Percentiles rank a stretch among this genome's conserved stretches.
Conservation (phyloP, 805 yeast species). For the Candida palmyrensis region DNA sequence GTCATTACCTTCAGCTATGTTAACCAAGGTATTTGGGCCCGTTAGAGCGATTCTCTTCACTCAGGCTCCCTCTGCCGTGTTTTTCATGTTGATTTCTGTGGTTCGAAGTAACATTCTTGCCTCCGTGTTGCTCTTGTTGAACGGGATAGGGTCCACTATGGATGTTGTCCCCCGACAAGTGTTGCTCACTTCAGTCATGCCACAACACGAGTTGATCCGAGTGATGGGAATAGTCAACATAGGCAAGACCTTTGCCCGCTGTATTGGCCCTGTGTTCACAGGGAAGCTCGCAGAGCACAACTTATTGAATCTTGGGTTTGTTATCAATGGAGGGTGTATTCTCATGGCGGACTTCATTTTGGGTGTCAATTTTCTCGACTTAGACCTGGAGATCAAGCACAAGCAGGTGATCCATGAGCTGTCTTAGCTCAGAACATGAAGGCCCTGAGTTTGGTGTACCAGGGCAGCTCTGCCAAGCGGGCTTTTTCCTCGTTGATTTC, state of each 20-base stretch:
- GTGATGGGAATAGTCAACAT: slow-evolving; percentile 85
- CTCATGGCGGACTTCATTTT: slow-evolving; percentile 45
- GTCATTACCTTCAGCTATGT: slow-evolving; percentile 69
- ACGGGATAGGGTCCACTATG: slow-evolving; percentile 69
- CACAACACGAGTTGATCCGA: slow-evolving; percentile 58
- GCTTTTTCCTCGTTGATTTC: slow-evolving; percentile 43
- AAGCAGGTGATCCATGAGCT: not conserved
- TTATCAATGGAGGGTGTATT: slow-evolving; percentile 47
- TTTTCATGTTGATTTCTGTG: slow-evolving; percentile 42
- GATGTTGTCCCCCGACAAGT: slow-evolving; percentile 92
- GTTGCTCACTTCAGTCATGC: slow-evolving; percentile 62
- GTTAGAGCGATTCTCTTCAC: slow-evolving; percentile 68
- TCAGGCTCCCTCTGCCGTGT: slow-evolving; percentile 73
- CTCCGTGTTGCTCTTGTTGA: slow-evolving; percentile 44
- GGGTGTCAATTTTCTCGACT: slow-evolving; percentile 35
- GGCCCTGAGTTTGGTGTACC: slow-evolving; percentile 16
- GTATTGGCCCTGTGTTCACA: slow-evolving; percentile 76
- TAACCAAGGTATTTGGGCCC: slow-evolving; percentile 70
- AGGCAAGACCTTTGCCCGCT: slow-evolving; percentile 79
- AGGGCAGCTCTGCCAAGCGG: slow-evolving; percentile 12
- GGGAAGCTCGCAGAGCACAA: slow-evolving; percentile 62
- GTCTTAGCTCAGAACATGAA: slow-evolving; percentile 12
- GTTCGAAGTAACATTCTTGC: slow-evolving; percentile 36
- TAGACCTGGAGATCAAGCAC: slow-evolving; percentile 26
- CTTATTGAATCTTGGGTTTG: slow-evolving; percentile 44